Conservation (phyloP, 2,329 filamentous ascomycete genomes). For the Beauveria bassiana region DNA sequence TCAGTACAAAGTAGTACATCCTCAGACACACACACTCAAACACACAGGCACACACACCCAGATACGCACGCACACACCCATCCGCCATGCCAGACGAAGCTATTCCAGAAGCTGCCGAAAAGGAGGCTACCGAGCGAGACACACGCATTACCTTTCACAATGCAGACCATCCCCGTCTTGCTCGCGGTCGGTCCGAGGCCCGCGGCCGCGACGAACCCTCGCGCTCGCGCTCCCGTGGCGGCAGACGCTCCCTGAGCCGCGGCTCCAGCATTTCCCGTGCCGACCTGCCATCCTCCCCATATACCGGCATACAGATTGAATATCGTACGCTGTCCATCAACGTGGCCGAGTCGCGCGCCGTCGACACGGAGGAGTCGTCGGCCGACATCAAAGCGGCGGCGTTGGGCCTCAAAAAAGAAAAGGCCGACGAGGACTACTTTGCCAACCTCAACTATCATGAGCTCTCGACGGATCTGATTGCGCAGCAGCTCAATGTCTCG, state of each 20-base stretch:
- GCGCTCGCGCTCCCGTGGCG: slow-evolving; percentile 16
- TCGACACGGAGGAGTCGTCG: slow-evolving; percentile 16
- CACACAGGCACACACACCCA: not conserved
- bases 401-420: slow-evolving; percentile 14
- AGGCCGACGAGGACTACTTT: slow-evolving; percentile 36
- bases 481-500: slow-evolving; percentile 32
- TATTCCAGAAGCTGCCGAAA: slow-evolving; percentile 15
- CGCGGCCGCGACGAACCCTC: slow-evolving; percentile 7
- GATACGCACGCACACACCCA: not conserved
- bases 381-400: slow-evolving; percentile 17
- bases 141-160: slow-evolving; percentile 20
- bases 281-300: slow-evolving; percentile 24
- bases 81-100: slow-evolving; percentile 16
- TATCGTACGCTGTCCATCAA: slow-evolving; percentile 35
- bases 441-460: slow-evolving; percentile 31
- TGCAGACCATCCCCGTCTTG: slow-evolving; percentile 15
- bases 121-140: slow-evolving; percentile 18
- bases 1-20: not conserved
- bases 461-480: slow-evolving; percentile 26
- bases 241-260: slow-evolving; percentile 17
- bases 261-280: slow-evolving; percentile 16
- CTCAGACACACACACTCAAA: not conserved
- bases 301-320: slow-evolving; percentile 30
- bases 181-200: slow-evolving; percentile 13
- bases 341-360: slow-evolving; percentile 28